A percentile compares a stretch with the other conserved stretches of the same genome.
These are phyloP conservation scores for Colletotrichum sp. DNA, from an alignment of 2,329 filamentous ascomycete genomes.

Conservation along the genomic window DNA sequence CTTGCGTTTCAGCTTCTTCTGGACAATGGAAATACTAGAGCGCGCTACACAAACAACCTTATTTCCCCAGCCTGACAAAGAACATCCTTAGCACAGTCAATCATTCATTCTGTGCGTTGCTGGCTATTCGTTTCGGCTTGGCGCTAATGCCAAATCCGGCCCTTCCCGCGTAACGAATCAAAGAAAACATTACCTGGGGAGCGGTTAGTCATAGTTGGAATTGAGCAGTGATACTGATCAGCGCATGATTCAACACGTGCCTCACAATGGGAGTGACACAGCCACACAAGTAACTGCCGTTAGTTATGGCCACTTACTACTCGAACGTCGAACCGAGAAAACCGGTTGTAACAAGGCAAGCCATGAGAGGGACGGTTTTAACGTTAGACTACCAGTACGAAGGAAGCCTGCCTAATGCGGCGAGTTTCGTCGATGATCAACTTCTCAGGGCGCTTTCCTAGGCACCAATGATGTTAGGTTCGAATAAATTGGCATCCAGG, in stretches of 20 bases:
- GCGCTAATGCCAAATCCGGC: neutral
- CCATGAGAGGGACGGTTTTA: neutral
- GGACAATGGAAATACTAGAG: neutral
- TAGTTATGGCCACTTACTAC: neutral
- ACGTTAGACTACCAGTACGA: neutral
- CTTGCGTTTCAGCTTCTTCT: neutral
- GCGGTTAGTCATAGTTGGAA: neutral
- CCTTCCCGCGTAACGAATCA: fast-evolving
- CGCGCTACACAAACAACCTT: neutral
- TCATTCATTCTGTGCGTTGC: neutral
- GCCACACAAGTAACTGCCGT: neutral
- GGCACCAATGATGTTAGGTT: neutral
- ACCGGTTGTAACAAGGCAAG: neutral
- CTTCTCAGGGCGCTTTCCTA: neutral
- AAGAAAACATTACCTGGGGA: neutral
- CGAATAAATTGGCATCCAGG: neutral
- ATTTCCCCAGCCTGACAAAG: neutral
- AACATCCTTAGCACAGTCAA: neutral
- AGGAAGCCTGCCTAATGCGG: neutral
- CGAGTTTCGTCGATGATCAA: neutral
- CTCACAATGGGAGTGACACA: neutral
- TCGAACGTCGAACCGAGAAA: neutral
- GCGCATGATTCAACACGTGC: neutral
- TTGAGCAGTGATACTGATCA: neutral
- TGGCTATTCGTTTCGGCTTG: neutral